Evolutionary conservation across 2,329 filamentous ascomycete species (phyloP), one percentile per base, ranked within the genome.

Genomic region (Monosporascus sp.): DNA sequence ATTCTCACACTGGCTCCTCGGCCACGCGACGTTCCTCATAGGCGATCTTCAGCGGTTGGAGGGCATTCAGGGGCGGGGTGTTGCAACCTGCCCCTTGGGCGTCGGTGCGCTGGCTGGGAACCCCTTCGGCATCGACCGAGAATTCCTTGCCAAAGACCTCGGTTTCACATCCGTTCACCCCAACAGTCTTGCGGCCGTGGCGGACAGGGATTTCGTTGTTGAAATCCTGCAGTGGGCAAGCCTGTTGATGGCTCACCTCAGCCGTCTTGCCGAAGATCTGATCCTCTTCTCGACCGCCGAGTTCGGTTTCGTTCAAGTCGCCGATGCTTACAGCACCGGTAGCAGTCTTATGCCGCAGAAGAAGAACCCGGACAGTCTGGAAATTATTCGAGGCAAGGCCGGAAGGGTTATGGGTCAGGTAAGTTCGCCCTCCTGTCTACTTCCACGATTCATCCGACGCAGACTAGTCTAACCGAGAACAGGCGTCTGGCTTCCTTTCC

Each of bases 321-420:
- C 89, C 7, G 90, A 95, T 66, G 87, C 88, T 1, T 94, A 93
- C 70, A 84, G 81, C 0, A 93, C 89, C 0, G 89, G 89, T 5
- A 87, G 82, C 58, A 86, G 81, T 0, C 73, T 91, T 52, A 91
- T 92, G 88, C 88, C 88, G 3, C 85, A 94, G 68, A 94, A 93
- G 81, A 90, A 90, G 76, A 93, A 93, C 71, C 78, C 81, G 1
- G 89, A 94, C 70, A 84, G 80, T n/a, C 76, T 94, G 7, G 77
- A 77, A 59, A 60, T 93, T 14, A 78, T 93, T 47, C 81, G 89
- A 14, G 89, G 89, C 48, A 94, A 93, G 75, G 77, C 78, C 48
- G 89, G 89, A 1, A 79, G 61, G 6, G 87, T 60, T 80, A 41
- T 55, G 35, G 56, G 54, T 3, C 35, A 51, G 49, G 49, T 37